Percentiles rank a stretch among this genome's conserved stretches.
Conservation (phyloP, 352 stramenopile genomes). For the Globisporangium polare region DNA sequence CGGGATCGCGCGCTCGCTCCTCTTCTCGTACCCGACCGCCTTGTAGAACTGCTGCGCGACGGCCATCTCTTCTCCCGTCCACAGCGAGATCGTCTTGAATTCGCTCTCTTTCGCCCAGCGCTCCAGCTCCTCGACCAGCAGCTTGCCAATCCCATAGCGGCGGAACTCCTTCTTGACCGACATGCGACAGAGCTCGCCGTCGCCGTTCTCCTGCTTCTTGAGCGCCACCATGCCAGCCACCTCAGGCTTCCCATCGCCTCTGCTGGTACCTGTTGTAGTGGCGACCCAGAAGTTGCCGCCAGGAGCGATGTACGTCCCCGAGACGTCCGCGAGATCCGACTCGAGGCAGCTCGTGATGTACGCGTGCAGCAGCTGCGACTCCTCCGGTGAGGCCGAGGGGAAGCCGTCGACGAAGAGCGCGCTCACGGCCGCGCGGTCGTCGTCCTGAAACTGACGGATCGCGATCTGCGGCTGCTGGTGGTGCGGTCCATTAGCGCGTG, state of each 20-base stretch:
- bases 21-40: conserved; percentile 25
- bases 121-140: conserved; percentile 37
- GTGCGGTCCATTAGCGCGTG: not conserved
- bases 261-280: not conserved
- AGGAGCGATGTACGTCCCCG: conserved; percentile 4
- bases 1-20: conserved; percentile 25
- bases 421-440: conserved; percentile 3
- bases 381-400: not conserved
- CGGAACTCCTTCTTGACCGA: conserved; percentile 31
- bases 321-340: conserved; percentile 8
- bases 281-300: conserved; percentile 47
- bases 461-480: not conserved
- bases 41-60: conserved; percentile 33
- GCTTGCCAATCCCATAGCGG: conserved; percentile 31
- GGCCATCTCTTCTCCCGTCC: conserved; percentile 33
- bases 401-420: conserved; percentile 18
- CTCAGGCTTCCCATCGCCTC: not conserved
- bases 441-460: conserved; percentile 14
- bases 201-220: conserved; percentile 23
- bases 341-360: conserved; percentile 14
- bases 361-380: not conserved
- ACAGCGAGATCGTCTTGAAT: conserved; percentile 28
- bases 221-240: conserved; percentile 41
- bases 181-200: conserved; percentile 44
- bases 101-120: conserved; percentile 27